These are phyloP conservation scores for Dichotomocladium elegans DNA, from an alignment of 371 early-diverging fungal species.

Conservation along the genomic window DNA sequence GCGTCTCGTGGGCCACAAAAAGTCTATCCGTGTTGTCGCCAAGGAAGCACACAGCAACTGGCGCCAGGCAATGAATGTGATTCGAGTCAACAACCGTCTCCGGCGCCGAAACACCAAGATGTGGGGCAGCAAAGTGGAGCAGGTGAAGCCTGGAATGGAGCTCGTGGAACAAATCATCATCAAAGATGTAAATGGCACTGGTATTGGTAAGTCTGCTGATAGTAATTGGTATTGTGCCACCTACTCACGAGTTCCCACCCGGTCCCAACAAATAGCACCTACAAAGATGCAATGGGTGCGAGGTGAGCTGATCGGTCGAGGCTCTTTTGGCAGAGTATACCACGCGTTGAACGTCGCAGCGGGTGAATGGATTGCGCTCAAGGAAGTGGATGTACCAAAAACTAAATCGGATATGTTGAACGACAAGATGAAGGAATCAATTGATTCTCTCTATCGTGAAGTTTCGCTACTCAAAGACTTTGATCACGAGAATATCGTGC, in stretches of 20 bases:
- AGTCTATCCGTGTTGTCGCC: slow-evolving; percentile 57
- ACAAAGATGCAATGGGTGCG: slow-evolving; percentile 69
- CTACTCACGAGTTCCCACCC: too few species aligned
- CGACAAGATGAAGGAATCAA: slow-evolving; percentile 27
- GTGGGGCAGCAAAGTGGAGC: slow-evolving; percentile 56
- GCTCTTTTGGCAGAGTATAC: slow-evolving; percentile 96
- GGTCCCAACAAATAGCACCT: too few species aligned
- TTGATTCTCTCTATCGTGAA: slow-evolving; percentile 37
- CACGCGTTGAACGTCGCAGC: slow-evolving; percentile 82
- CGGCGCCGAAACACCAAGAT: slow-evolving; percentile 58
- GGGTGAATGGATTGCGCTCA: slow-evolving; percentile 95
- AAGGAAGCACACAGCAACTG: slow-evolving; percentile 50
- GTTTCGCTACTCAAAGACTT: slow-evolving; percentile 55
- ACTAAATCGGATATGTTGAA: slow-evolving; percentile 46
- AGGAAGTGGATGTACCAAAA: slow-evolving; percentile 87
- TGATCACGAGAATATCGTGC: slow-evolving; percentile 91
- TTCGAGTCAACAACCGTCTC: slow-evolving; percentile 34
- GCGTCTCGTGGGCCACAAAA: slow-evolving; percentile 43
- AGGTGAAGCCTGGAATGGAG: slow-evolving; percentile 51
- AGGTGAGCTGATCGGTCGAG: slow-evolving; percentile 93
- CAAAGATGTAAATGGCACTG: slow-evolving; percentile 1
- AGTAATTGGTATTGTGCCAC: background rate
- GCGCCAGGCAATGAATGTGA: slow-evolving; percentile 31
- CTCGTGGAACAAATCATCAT: slow-evolving; percentile 2
- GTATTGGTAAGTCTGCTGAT: slow-evolving; percentile 15